These are phyloP conservation scores for Cylindrodendrum hubeiense DNA, from an alignment of 2,329 filamentous ascomycete species.

Conservation along the genomic window DNA sequence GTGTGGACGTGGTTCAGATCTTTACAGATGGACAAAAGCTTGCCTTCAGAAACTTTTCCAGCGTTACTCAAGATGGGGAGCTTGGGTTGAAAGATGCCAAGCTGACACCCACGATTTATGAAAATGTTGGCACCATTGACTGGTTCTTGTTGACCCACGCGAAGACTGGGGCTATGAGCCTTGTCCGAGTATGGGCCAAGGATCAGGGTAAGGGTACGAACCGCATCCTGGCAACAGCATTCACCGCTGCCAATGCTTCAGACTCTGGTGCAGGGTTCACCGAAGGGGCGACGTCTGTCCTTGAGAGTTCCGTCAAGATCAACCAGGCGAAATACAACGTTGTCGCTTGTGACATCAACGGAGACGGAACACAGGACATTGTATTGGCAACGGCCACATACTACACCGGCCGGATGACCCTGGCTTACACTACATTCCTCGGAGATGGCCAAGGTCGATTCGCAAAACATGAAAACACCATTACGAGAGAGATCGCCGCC, in stretches of 20 bases:
- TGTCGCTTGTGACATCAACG: slow-evolving; percentile 13
- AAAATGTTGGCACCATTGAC: not conserved
- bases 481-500: not conserved
- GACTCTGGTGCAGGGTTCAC: not conserved
- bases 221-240: slow-evolving; percentile 7
- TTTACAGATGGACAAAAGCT: slow-evolving; percentile 2
- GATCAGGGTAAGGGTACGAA: not conserved
- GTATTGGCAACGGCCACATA: slow-evolving; percentile 1
- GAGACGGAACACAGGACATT: slow-evolving; percentile 10
- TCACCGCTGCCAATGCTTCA: not conserved
- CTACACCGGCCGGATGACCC: not conserved
- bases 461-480: not conserved
- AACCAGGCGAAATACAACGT: not conserved
- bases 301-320: not conserved
- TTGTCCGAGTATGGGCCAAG: slow-evolving; percentile 5
- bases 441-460: slow-evolving; percentile 10
- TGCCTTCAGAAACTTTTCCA: not conserved
- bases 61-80: not conserved
- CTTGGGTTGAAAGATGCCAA: not conserved
- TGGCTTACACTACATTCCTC: not conserved
- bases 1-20: slow-evolving; percentile 10
- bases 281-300: not conserved
- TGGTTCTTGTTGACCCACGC: slow-evolving; percentile 1
- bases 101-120: not conserved
- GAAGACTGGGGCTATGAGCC: not conserved